Evolutionary conservation across 2,329 filamentous ascomycete species (phyloP), one percentile per base, ranked within the genome.

Genomic region (Dothiorella sarmentorum): DNA sequence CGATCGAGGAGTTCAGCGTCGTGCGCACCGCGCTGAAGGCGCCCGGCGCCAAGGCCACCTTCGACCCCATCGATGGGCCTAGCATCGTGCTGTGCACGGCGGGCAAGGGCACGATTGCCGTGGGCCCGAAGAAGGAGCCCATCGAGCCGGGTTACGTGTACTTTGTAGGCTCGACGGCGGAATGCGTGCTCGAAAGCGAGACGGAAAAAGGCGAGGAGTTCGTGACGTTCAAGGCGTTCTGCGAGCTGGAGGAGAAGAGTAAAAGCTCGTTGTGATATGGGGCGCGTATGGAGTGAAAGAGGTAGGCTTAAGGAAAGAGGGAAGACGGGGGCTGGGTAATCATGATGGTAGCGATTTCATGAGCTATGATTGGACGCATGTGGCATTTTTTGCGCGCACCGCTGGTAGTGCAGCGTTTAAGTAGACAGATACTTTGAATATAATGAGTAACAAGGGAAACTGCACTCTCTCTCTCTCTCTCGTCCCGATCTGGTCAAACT

Each of bases 1-100:
- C 94, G 0, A 99, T 99, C 63, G 90, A 96, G 55, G 94, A 99
- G 71, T 99, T 99, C 73, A 88, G 86, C 64, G 93, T 99, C 15
- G 85, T 97, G 45, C 87, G 90, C 68, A 88, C 89, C 0, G 83
- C 88, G 10, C 78, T 99, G 33, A 88, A 87, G 64, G 78, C 76
- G 42, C 73, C 80, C 0, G 88, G 86, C 2, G 85, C 90, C 27
- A 96, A 96, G 75, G 91, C 85, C 0, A 96, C 90, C 0, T 96
- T 99, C 67, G 92, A 96, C 62, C 82, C 85, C 0, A 84, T 99
- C 49, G 85, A 88, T 6, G 94, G 94, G 0, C 94, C 94, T 0
- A 96, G 91, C 71, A 91, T 99, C 66, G 74, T 97, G 63, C 94
- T 99, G 61, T 96, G 91, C 76, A 97, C 93, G 0, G 79, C 81